Percentiles rank a stretch among this genome's conserved stretches.
Evolutionary conservation across 495 filamentous ascomycete species (phyloP).

Genomic region (Penicillium silybi): DNA sequence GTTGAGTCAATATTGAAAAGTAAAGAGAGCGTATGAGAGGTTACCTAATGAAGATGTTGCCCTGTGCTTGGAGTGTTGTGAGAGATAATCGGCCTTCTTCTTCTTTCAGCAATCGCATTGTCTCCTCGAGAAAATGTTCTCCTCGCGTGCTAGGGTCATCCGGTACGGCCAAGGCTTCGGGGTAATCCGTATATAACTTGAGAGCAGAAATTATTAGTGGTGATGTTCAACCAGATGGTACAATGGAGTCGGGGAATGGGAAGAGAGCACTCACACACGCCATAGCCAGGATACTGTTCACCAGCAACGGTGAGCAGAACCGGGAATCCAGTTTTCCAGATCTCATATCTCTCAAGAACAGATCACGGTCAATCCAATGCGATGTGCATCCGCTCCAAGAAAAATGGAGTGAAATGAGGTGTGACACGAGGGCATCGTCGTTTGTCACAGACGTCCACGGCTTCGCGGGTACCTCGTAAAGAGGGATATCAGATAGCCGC

Average conservation of each 20-base stretch:
- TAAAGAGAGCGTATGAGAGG: not conserved
- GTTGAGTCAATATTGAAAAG: not conserved
- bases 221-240: not conserved
- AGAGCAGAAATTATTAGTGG: not conserved
- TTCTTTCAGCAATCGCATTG: not conserved
- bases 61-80: not conserved
- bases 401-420: not conserved
- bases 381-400: not conserved
- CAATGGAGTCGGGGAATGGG: not conserved
- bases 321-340: conserved; percentile 7
- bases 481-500: conserved; percentile 19
- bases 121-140: conserved; percentile 12
- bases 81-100: not conserved
- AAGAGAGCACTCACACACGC: conserved; percentile 29
- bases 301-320: conserved; percentile 42
- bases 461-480: conserved; percentile 26
- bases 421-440: conserved; percentile 18
- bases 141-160: conserved; percentile 11
- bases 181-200: conserved; percentile 19
- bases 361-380: not conserved
- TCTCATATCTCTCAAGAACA: not conserved
- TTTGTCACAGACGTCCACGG: conserved; percentile 42
- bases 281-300: conserved; percentile 39
- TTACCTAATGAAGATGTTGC: not conserved
- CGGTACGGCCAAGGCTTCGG: conserved; percentile 13